Evolutionary conservation across 2,329 filamentous ascomycete species (phyloP).

Genomic region (Calonectria ilicicola): DNA sequence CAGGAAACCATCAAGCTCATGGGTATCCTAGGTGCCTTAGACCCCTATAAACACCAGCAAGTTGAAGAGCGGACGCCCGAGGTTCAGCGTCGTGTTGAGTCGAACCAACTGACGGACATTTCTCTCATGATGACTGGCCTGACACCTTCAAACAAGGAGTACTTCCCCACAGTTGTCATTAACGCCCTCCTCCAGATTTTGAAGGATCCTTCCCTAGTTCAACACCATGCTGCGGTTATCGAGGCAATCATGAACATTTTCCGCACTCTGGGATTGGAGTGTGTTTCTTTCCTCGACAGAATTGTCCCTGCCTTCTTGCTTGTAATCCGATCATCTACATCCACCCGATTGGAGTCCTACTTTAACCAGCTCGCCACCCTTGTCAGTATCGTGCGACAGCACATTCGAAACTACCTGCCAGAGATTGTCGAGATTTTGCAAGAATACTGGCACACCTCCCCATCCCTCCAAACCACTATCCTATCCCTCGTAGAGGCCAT

Average conservation of each 20-base stretch:
- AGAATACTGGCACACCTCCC: constrained; percentile 88
- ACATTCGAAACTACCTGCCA: constrained; percentile 91
- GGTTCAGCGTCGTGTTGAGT: constrained; percentile 74
- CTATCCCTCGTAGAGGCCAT: constrained; percentile 94
- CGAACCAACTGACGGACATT: constrained; percentile 85
- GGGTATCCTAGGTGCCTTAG: constrained; percentile 93
- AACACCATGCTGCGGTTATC: constrained; percentile 93
- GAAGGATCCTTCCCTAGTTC: constrained; percentile 88
- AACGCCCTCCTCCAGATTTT: constrained; percentile 93
- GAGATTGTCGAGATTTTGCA: constrained; percentile 88
- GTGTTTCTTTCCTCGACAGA: constrained; percentile 91
- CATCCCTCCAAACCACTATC: constrained; percentile 89
- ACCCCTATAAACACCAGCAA: constrained; percentile 94
- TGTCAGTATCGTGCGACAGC: constrained; percentile 94
- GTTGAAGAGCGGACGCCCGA: constrained; percentile 92
- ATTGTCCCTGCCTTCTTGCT: constrained; percentile 94
- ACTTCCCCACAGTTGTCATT: constrained; percentile 98
- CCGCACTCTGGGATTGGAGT: constrained; percentile 94
- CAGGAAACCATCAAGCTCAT: constrained; percentile 97
- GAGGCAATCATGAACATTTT: constrained; percentile 99
- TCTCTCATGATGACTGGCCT: constrained; percentile 98
- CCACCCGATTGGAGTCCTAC: constrained; percentile 88
- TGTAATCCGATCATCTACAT: constrained; percentile 86
- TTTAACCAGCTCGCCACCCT: constrained; percentile 96
- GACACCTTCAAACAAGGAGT: constrained; percentile 97